A percentile compares a stretch with the other conserved stretches of the same genome.
phyloP scores from a whole-genome alignment of 2,329 filamentous ascomycete genomes.

The Fusarium nisikadoi region DNA sequence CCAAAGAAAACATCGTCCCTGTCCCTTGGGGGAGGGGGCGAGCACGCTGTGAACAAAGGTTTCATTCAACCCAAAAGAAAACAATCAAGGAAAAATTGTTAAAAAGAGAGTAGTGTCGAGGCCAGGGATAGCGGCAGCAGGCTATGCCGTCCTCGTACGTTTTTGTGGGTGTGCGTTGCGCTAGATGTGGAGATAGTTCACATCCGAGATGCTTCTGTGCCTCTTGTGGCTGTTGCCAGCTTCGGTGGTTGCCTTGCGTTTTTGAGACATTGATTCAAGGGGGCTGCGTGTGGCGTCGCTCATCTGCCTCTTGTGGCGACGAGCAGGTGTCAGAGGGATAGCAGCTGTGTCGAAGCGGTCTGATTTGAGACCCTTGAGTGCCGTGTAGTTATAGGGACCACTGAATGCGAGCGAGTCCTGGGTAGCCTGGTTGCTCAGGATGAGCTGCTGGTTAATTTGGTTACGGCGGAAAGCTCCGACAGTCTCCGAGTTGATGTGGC shows the following conservation, averaged over 20 bases:
- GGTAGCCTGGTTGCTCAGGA: conserved; percentile 69
- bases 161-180: conserved; percentile 40
- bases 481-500: conserved; percentile 72
- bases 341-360: conserved; percentile 74
- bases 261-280: conserved; percentile 59
- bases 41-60: conserved; percentile 39
- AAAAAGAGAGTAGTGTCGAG: conserved; percentile 46
- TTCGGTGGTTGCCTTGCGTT: conserved; percentile 65
- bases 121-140: conserved; percentile 55
- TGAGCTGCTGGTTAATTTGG: conserved; percentile 70
- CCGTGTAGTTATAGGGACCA: conserved; percentile 68
- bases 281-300: conserved; percentile 61
- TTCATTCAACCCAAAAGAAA: conserved; percentile 27
- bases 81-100: conserved; percentile 30
- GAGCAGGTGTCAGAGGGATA: conserved; percentile 74
- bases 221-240: conserved; percentile 61
- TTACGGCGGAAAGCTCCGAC: conserved; percentile 83
- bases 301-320: conserved; percentile 64
- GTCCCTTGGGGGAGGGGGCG: conserved; percentile 23
- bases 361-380: conserved; percentile 71
- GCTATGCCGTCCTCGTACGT: conserved; percentile 61
- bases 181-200: conserved; percentile 60
- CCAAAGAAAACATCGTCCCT: conserved; percentile 35
- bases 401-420: conserved; percentile 72
- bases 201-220: conserved; percentile 68